These are phyloP conservation scores for Selaginella tamariscina DNA, from an alignment of 75 land plant species.

Conservation along the genomic window DNA sequence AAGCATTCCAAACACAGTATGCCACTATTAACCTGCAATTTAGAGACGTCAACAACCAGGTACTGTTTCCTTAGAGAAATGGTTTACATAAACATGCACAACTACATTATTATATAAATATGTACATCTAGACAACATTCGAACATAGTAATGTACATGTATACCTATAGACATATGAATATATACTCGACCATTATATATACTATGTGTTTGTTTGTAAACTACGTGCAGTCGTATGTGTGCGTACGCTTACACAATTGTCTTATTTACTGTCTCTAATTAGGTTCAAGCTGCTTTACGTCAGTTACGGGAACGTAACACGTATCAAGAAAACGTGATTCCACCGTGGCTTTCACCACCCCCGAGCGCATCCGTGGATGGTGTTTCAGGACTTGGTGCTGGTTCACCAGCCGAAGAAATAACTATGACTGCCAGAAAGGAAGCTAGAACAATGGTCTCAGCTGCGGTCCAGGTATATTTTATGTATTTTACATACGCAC, in stretches of 20 bases:
- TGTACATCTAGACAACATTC: no score
- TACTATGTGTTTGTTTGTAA: not conserved
- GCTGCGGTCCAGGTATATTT: constrained; percentile 64
- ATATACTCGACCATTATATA: no score
- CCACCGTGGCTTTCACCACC: constrained; percentile 31
- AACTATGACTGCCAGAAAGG: constrained; percentile 44
- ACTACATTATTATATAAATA: no score
- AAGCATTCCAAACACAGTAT: constrained; percentile 57
- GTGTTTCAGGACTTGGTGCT: constrained; percentile 15
- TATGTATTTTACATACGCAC: not conserved
- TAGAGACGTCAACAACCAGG: constrained; percentile 67
- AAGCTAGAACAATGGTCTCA: constrained; percentile 61
- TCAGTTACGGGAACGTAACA: constrained; percentile 56
- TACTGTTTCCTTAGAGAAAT: constrained; percentile 14
- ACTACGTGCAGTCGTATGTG: no score
- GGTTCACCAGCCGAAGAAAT: constrained; percentile 37
- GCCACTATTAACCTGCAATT: constrained; percentile 71
- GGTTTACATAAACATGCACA: no score
- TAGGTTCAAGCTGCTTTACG: constrained; percentile 61
- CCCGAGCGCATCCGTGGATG: constrained; percentile 12
- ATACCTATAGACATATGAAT: no score
- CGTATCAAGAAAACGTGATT: constrained; percentile 36
- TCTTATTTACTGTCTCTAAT: not conserved
- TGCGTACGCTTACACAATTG: no score
- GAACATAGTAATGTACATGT: no score